These are phyloP conservation scores for Rhizophlyctis rosea DNA, from an alignment of 192 early-diverging fungal genomes.

Conservation along the genomic window DNA sequence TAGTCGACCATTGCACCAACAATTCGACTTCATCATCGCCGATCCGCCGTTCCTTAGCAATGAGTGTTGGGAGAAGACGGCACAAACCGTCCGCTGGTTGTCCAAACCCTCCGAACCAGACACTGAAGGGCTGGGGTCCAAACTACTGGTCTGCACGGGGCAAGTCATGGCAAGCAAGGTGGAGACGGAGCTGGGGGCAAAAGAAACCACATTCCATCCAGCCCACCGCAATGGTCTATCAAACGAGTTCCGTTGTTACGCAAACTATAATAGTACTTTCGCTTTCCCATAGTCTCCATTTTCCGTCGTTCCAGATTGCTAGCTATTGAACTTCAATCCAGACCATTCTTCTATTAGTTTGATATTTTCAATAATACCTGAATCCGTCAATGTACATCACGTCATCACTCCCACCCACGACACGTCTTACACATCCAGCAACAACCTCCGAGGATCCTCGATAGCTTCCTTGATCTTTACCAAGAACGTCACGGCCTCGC, in stretches of 20 bases:
- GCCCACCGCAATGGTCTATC: slow-evolving; percentile 65
- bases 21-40: slow-evolving; percentile 67
- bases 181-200: slow-evolving; percentile 43
- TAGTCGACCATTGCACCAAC: slow-evolving; percentile 18
- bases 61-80: slow-evolving; percentile 70
- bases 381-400: no score
- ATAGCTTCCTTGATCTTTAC: slow-evolving; percentile 95
- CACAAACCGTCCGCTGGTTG: slow-evolving; percentile 55
- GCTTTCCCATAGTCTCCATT: neutral
- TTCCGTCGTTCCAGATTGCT: no score
- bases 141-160: slow-evolving; percentile 62
- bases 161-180: slow-evolving; percentile 55
- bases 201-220: slow-evolving; percentile 59
- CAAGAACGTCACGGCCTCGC: slow-evolving; percentile 98
- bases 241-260: slow-evolving; percentile 75
- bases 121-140: slow-evolving; percentile 33
- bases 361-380: no score
- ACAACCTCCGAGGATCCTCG: slow-evolving; percentile 90
- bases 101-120: slow-evolving; percentile 34
- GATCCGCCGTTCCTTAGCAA: slow-evolving; percentile 79
- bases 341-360: no score
- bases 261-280: slow-evolving; percentile 48
- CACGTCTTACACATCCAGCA: slow-evolving; percentile 87
- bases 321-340: no score
- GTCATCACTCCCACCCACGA: no score